Percentiles rank a stretch among this genome's conserved stretches.
phyloP scores from a whole-genome alignment of 495 filamentous ascomycete genomes.

The Trypethelium eluteriae region DNA sequence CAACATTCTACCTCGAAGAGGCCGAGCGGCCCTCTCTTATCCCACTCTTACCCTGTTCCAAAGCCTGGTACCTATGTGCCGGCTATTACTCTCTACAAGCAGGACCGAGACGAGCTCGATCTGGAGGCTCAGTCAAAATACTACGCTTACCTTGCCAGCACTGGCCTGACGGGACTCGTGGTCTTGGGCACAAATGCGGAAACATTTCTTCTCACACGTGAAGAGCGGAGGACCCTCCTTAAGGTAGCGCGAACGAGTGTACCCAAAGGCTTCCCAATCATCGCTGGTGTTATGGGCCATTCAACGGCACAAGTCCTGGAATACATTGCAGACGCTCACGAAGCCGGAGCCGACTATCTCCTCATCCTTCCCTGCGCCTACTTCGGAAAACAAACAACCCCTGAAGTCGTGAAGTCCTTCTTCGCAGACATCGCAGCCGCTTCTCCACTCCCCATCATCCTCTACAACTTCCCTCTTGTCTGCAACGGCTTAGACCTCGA shows the following conservation, averaged over 20 bases:
- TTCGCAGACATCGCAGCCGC: conserved; percentile 50
- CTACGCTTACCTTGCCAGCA: conserved; percentile 17
- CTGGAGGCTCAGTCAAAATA: conserved; percentile 17
- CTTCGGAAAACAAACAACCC: conserved; percentile 52
- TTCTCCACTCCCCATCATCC: conserved; percentile 48
- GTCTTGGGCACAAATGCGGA: conserved; percentile 21
- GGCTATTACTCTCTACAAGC: conserved; percentile 21
- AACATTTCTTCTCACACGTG: conserved; percentile 19
- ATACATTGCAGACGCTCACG: conserved; percentile 47
- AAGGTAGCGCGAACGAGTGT: conserved; percentile 3
- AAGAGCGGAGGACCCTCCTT: conserved; percentile 16
- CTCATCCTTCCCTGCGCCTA: conserved; percentile 56
- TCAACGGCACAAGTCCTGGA: conserved; percentile 54
- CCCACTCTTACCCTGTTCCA: conserved; percentile 13
- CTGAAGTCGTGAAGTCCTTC: conserved; percentile 51
- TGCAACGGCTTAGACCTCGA: conserved; percentile 62
- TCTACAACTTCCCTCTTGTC: conserved; percentile 65
- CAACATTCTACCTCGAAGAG: background rate
- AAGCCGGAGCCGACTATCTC: conserved; percentile 51
- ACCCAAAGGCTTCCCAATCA: conserved; percentile 16
- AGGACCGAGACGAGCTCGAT: conserved; percentile 13
- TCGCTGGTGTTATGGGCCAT: conserved; percentile 45
- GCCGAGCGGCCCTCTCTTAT: background rate
- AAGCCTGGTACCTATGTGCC: conserved; percentile 14
- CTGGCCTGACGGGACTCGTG: conserved; percentile 19